These are phyloP conservation scores for Lathyrus aphaca DNA, from an alignment of 306 rosid species.

Conservation along the genomic window DNA sequence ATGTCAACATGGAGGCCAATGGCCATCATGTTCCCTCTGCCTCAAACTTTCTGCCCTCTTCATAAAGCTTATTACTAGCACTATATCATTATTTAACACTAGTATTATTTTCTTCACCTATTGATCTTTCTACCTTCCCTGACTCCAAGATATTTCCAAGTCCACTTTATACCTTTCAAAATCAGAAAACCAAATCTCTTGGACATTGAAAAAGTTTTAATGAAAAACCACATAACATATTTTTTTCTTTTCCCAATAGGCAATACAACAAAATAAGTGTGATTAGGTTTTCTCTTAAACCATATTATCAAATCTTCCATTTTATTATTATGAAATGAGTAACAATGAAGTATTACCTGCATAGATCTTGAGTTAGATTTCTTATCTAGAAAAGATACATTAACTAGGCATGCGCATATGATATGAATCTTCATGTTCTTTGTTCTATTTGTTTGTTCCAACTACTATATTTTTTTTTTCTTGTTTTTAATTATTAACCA, in stretches of 20 bases:
- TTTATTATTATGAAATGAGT: background rate
- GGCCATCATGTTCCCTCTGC: conserved; percentile 81
- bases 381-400: conserved; percentile 3
- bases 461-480: background rate
- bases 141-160: conserved; percentile 35
- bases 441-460: background rate
- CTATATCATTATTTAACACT: conserved; percentile 27
- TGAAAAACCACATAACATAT: background rate
- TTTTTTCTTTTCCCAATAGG: conserved; percentile 35
- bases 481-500: background rate
- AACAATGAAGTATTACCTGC: conserved; percentile 20
- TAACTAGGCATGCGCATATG: conserved; percentile 42
- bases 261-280: conserved; percentile 32
- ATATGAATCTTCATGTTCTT: conserved; percentile 20
- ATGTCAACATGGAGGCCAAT: conserved; percentile 67
- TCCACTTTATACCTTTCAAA: no score
- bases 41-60: conserved; percentile 59
- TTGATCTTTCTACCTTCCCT: conserved; percentile 38
- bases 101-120: conserved; percentile 4
- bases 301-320: background rate
- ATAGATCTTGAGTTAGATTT: conserved; percentile 19
- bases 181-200: conserved; percentile 47
- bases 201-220: conserved; percentile 37
- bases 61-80: conserved; percentile 37
- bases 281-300: conserved; percentile 44